Conservation (phyloP, 2,329 filamentous ascomycete species). For the Exophiala aquamarina region DNA sequence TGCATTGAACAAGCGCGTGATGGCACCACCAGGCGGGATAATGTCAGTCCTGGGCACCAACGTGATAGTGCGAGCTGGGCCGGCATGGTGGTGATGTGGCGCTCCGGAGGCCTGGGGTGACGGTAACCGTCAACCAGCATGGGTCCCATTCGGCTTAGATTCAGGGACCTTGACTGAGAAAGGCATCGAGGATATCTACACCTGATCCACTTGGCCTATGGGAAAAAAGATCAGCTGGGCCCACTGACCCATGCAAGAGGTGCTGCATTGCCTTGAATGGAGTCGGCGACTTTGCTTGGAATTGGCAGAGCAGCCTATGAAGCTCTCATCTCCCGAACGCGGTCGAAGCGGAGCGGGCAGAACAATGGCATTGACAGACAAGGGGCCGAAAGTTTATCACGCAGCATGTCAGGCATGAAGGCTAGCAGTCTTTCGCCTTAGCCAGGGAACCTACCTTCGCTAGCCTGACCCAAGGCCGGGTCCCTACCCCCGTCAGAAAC, state of each 20-base stretch:
- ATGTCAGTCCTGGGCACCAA: conserved; percentile 25
- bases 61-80: conserved; percentile 16
- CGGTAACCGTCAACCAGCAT: conserved; percentile 10
- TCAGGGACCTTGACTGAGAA: conserved; percentile 13
- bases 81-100: conserved; percentile 22
- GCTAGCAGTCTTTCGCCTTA: conserved; percentile 6
- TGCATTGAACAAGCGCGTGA: conserved; percentile 22
- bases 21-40: conserved; percentile 23
- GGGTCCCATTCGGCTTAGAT: conserved; percentile 6
- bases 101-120: conserved; percentile 13
- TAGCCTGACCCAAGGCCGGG: conserved; percentile 19
- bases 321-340: too few relatives aligned
- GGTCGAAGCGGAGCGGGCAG: conserved; percentile 10
- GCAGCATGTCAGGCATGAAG: conserved; percentile 23
- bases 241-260: too few relatives aligned
- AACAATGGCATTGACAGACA: conserved; percentile 15
- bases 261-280: too few relatives aligned
- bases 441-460: not conserved
- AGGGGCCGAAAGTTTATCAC: conserved; percentile 15
- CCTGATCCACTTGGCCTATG: too few relatives aligned
- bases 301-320: too few relatives aligned
- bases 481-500: conserved; percentile 9
- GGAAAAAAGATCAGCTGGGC: too few relatives aligned
- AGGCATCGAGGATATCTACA: not conserved
- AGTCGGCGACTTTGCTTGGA: too few relatives aligned